Evolutionary conservation across 2,329 filamentous ascomycete genomes (phyloP).

Genomic region (Penicillium sp.): DNA sequence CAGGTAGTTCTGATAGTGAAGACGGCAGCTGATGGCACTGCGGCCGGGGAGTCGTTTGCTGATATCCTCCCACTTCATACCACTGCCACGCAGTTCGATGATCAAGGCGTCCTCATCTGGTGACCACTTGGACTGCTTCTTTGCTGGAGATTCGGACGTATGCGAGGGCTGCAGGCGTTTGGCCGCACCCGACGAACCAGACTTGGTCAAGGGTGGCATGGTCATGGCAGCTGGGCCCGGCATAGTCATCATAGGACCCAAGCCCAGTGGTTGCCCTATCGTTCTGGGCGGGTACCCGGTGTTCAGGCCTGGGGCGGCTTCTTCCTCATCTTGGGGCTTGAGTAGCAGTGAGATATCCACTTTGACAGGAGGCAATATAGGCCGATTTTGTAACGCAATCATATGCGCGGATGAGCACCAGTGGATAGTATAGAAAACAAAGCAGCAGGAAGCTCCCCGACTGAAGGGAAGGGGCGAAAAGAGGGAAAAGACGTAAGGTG

Average conservation of each 20-base stretch:
- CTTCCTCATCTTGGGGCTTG: slow-evolving; percentile 49
- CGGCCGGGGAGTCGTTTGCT: slow-evolving; percentile 81
- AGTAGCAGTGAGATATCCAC: slow-evolving; percentile 93
- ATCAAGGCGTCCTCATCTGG: slow-evolving; percentile 86
- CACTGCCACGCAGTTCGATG: slow-evolving; percentile 77
- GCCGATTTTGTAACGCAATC: slow-evolving; percentile 37
- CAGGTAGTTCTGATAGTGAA: slow-evolving; percentile 95
- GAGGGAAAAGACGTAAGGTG: slow-evolving; percentile 3
- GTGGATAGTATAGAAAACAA: not conserved
- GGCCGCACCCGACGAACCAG: slow-evolving; percentile 24
- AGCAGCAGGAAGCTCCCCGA: not conserved
- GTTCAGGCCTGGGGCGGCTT: slow-evolving; percentile 23
- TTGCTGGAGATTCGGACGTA: slow-evolving; percentile 59
- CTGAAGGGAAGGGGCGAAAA: not conserved
- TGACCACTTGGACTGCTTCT: slow-evolving; percentile 96
- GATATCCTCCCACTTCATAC: slow-evolving; percentile 99
- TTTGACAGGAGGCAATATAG: slow-evolving; percentile 50
- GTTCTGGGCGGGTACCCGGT: slow-evolving; percentile 29
- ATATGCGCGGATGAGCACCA: slow-evolving; percentile 30
- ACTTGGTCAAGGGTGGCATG: slow-evolving; percentile 24
- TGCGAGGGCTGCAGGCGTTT: slow-evolving; percentile 42
- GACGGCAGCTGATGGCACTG: slow-evolving; percentile 84
- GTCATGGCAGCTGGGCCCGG: slow-evolving; percentile 18
- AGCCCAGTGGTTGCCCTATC: slow-evolving; percentile 17
- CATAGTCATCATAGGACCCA: slow-evolving; percentile 21